A percentile compares a stretch with the other conserved stretches of the same genome.
These are phyloP conservation scores for Reticulascus tulasneorum DNA, from an alignment of 2,329 filamentous ascomycete genomes.

Conservation along the genomic window DNA sequence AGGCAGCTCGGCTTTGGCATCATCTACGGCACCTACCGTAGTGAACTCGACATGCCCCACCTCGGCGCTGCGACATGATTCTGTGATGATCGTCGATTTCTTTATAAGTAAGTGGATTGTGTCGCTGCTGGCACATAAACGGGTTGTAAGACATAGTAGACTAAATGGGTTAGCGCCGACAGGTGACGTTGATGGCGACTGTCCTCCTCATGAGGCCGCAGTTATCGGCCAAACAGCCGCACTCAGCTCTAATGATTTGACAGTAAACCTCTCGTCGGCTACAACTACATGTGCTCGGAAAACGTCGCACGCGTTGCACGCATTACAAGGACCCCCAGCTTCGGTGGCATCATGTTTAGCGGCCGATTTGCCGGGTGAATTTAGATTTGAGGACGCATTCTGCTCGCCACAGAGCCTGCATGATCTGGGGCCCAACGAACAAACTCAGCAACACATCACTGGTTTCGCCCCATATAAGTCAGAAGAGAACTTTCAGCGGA, in stretches of 20 bases:
- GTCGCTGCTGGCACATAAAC: background rate
- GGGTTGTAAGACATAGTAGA: too few species aligned
- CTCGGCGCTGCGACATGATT: background rate
- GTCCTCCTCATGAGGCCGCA: background rate
- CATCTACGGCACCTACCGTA: background rate
- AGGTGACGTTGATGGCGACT: background rate
- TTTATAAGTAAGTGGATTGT: background rate
- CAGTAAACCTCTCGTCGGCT: background rate
- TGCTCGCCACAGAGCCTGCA: background rate
- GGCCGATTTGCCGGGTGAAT: background rate
- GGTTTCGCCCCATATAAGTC: background rate
- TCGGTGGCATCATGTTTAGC: background rate
- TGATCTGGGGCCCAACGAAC: too few species aligned
- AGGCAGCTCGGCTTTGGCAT: background rate
- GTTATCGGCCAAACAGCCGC: background rate
- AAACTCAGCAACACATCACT: too few species aligned
- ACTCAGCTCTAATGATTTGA: background rate
- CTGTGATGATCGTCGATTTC: background rate
- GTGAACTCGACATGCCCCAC: background rate
- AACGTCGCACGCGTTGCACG: background rate
- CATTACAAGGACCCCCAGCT: background rate
- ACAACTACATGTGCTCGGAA: background rate
- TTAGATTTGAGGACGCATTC: background rate
- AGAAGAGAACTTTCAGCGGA: too few species aligned
- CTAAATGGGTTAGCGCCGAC: background rate